Percentiles rank a stretch among this genome's conserved stretches.
Evolutionary conservation across 495 filamentous ascomycete species (phyloP).

Genomic region (Immersiella caudata): DNA sequence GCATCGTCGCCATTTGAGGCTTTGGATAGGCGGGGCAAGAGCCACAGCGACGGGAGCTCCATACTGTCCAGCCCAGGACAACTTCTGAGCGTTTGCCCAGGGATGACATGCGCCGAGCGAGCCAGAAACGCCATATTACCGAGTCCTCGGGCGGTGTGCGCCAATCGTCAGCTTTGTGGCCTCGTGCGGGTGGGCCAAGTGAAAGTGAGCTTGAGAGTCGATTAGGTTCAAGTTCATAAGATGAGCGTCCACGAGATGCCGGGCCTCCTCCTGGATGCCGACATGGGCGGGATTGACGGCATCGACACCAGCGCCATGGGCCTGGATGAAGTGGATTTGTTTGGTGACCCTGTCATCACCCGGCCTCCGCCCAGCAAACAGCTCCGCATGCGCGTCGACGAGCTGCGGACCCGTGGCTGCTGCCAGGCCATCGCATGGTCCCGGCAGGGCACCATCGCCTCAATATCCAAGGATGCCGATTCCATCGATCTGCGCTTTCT

Average conservation of each 20-base stretch:
- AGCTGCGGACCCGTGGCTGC: conserved; percentile 76
- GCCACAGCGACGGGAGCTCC: too few species aligned
- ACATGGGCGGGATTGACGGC: conserved; percentile 67
- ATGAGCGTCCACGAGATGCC: conserved; percentile 30
- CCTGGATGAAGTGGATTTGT: conserved; percentile 74
- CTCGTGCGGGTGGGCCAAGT: not conserved
- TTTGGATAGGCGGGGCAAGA: too few species aligned
- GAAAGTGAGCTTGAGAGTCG: not conserved
- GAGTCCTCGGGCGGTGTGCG: too few species aligned
- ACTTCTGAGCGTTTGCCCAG: too few species aligned
- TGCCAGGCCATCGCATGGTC: conserved; percentile 93
- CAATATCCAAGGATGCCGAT: conserved; percentile 70
- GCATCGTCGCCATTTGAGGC: too few species aligned
- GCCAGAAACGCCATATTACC: too few species aligned
- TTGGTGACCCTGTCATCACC: conserved; percentile 63
- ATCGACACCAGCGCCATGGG: conserved; percentile 68
- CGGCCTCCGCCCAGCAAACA: conserved; percentile 61
- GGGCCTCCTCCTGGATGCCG: conserved; percentile 24
- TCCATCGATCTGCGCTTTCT: conserved; percentile 72
- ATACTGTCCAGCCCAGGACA: too few species aligned
- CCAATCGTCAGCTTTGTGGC: not conserved
- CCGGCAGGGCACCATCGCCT: conserved; percentile 81
- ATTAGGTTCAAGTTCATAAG: not conserved
- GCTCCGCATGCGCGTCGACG: conserved; percentile 73
- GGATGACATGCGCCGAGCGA: too few species aligned